Base-by-base conservation (phyloP, 1,284 basidiomycete species). In the Ceratobasidium sp. region DNA sequence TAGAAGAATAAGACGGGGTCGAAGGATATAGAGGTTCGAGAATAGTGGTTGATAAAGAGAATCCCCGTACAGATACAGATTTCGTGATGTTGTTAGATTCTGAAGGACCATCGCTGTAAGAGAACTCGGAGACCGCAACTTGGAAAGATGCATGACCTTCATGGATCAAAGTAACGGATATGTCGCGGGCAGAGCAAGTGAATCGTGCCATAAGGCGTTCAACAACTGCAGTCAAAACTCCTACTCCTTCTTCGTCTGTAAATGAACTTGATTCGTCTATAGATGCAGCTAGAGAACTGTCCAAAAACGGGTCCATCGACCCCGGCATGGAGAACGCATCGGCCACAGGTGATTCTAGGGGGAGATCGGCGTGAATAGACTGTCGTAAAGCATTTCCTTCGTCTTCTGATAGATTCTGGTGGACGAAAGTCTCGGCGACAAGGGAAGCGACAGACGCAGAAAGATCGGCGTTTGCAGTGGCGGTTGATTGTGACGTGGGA, bases 141-240 rank as follows among this genome's bases (percentile, higher is more conserved):
- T 88, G 89, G 78, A 93, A 83, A 78, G 87, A 88, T n/a, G 89
- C 86, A 62, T 87, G 86, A 45, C 84, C 86, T 5, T 90, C 88
- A 79, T 91, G 86, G 29, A 93, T 82, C 48, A 94, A 76, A 0
- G 90, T 91, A 50, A 97, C 84, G 76, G 84, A 88, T 45, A 91
- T 87, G 78, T 94, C 89, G 29, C 84, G 81, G 31, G 93, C 92
- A 78, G 90, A 89, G 79, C 95, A 92, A 77, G 93, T 89, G 78
- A 98, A 92, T 75, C 93, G 88, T 9, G 94, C 89, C 15, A 98
- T 87, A 2, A 98, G 85, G 15, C 91, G 87, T 81, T 97, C 95
- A 60, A 97, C 90, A 54, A 97, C 86, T 41, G 89, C 88, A 22
- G 96, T 92, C 80, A 98, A 91, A 59, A 97, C 85, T 1, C 94